These are phyloP conservation scores for Ogataea nitratoaversa DNA, from an alignment of 805 yeast species.

Conservation along the genomic window DNA sequence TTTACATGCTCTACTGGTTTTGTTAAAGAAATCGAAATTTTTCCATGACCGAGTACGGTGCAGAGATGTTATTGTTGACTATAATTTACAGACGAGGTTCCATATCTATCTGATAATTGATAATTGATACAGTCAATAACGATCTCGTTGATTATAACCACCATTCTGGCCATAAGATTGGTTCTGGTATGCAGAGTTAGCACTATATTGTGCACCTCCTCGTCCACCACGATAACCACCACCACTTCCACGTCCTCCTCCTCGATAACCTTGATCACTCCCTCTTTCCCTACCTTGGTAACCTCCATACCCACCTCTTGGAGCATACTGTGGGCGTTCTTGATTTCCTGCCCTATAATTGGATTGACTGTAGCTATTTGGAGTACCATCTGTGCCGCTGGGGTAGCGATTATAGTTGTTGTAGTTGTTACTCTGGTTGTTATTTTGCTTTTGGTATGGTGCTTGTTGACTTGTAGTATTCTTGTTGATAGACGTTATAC, in stretches of 20 bases:
- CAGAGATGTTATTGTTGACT: too few species aligned
- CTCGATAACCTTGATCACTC: background rate
- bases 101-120: too few species aligned
- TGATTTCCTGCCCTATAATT: background rate
- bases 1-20: too few species aligned
- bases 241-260: constrained; percentile 1
- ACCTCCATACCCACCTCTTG: background rate
- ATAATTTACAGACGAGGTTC: too few species aligned
- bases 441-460: background rate
- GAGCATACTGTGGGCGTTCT: background rate
- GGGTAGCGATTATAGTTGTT: background rate
- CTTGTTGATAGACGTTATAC: too few species aligned
- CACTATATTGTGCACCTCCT: background rate
- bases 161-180: background rate
- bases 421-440: background rate
- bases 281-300: background rate
- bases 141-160: background rate
- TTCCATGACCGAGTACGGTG: background rate
- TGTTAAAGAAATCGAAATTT: background rate
- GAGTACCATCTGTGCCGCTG: too few species aligned
- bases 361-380: background rate
- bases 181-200: background rate
- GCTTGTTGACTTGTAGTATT: too few species aligned
- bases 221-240: background rate
- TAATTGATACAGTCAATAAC: background rate